phyloP scores from a whole-genome alignment of 2,329 filamentous ascomycete genomes.

The Colletotrichum gloeosporioides region DNA sequence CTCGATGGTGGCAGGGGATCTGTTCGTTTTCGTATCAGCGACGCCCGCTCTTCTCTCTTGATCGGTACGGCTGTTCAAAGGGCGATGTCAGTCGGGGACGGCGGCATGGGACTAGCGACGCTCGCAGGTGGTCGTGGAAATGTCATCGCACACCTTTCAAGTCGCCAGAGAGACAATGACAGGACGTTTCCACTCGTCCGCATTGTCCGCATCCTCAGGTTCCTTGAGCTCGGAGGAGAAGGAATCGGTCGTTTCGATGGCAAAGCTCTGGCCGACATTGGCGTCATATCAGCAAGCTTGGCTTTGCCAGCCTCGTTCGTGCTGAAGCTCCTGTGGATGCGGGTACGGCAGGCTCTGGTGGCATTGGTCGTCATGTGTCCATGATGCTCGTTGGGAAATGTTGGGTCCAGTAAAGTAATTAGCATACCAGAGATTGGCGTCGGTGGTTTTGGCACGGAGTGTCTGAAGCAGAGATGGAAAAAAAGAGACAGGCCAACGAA shows the following conservation, averaged over 20 bases:
- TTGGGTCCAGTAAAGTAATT: not conserved
- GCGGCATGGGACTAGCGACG: too few relatives aligned
- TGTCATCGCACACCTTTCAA: not conserved
- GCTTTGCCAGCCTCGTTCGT: not conserved
- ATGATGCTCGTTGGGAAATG: not conserved
- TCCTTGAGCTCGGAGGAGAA: too few relatives aligned
- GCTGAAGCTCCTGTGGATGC: not conserved
- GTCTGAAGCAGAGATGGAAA: not conserved
- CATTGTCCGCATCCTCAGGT: too few relatives aligned
- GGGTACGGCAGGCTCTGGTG: not conserved
- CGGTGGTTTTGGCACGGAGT: not conserved
- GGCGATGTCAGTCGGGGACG: not conserved
- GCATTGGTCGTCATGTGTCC: not conserved
- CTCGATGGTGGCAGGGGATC: not conserved
- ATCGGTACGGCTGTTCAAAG: not conserved
- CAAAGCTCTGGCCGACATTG: too few relatives aligned
- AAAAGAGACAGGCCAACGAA: not conserved
- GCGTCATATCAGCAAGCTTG: too few relatives aligned
- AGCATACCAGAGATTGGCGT: not conserved
- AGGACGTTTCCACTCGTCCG: too few relatives aligned
- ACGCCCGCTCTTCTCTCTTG: not conserved
- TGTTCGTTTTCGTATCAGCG: not conserved
- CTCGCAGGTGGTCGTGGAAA: not conserved
- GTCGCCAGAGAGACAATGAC: not conserved
- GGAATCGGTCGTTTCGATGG: too few relatives aligned